Conservation (phyloP, 306 rosid species). For the Cucumis hystrix region DNA sequence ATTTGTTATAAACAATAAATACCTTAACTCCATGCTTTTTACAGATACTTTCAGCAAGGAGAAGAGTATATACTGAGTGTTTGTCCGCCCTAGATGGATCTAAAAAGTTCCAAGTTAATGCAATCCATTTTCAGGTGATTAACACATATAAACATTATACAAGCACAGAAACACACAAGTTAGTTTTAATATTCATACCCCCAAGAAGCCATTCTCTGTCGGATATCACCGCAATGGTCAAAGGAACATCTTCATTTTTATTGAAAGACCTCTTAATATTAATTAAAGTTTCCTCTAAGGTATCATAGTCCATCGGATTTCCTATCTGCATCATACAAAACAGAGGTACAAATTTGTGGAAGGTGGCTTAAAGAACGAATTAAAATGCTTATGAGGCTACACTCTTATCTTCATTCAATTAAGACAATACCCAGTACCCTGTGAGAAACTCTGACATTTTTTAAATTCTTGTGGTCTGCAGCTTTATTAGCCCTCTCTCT, state of each 20-base stretch:
- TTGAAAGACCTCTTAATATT: constrained; percentile 45
- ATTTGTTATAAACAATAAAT: constrained; percentile 3
- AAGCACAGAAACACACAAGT: neutral
- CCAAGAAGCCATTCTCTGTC: constrained; percentile 87
- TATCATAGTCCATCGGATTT: constrained; percentile 79
- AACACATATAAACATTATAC: neutral
- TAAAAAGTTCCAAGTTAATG: constrained; percentile 31
- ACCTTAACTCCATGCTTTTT: constrained; percentile 72
- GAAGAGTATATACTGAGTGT: constrained; percentile 73
- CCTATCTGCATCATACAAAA: constrained; percentile 43
- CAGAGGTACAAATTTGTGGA: neutral
- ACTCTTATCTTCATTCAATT: constrained; percentile 4
- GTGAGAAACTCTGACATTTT: constrained; percentile 68
- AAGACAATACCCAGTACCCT: constrained; percentile 35
- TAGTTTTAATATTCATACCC: constrained; percentile 31
- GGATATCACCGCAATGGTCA: constrained; percentile 64
- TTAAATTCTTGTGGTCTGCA: constrained; percentile 32
- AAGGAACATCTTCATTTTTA: constrained; percentile 33
- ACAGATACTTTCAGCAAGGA: constrained; percentile 83
- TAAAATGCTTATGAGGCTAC: constrained; percentile 5
- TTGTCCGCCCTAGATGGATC: constrained; percentile 81
- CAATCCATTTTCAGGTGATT: constrained; percentile 12
- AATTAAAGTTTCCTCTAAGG: constrained; percentile 54
- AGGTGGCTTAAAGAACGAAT: neutral
- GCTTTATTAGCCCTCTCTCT: constrained; percentile 35